Evolutionary conservation across 1,139 yeast genomes (phyloP).

Genomic region (Geotrichum europaeum): DNA sequence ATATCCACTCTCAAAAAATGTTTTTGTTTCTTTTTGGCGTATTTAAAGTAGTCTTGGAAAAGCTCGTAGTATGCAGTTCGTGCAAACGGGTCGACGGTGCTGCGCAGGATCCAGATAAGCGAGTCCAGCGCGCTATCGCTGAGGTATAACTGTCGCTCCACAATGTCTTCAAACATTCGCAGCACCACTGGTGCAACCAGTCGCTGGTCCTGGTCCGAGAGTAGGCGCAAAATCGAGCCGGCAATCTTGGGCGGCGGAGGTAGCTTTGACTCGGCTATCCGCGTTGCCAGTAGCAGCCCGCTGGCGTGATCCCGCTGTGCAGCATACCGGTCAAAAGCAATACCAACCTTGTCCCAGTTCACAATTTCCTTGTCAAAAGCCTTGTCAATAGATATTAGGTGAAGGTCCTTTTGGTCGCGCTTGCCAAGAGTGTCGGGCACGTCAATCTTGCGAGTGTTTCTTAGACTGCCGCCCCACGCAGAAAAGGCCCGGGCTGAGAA

Average conservation of each 20-base stretch:
- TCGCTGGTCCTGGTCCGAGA: constrained; percentile 13
- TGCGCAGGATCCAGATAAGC: constrained; percentile 15
- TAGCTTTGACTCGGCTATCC: constrained; percentile 15
- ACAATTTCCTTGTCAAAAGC: constrained; percentile 7
- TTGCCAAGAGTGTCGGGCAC: constrained; percentile 7
- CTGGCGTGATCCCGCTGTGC: background rate
- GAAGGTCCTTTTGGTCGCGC: constrained; percentile 4
- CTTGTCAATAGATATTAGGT: constrained; percentile 13
- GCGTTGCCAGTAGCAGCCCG: constrained; percentile 17
- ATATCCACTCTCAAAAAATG: background rate
- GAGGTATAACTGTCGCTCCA: constrained; percentile 1
- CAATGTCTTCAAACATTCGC: constrained; percentile 14
- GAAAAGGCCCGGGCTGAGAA: background rate
- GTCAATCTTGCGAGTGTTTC: background rate
- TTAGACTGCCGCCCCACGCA: background rate
- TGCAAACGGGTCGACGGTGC: constrained; percentile 16
- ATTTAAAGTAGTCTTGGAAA: constrained; percentile 5
- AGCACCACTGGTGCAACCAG: constrained; percentile 11
- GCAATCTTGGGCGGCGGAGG: constrained; percentile 16
- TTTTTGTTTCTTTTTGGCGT: background rate
- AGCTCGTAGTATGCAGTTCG: constrained; percentile 7
- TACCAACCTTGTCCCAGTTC: constrained; percentile 11
- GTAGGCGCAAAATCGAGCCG: constrained; percentile 8
- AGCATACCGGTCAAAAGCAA: constrained; percentile 10
- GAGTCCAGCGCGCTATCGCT: constrained; percentile 5